Conservation (phyloP, 768 basidiomycete genomes). For the Auricularia sp. region DNA sequence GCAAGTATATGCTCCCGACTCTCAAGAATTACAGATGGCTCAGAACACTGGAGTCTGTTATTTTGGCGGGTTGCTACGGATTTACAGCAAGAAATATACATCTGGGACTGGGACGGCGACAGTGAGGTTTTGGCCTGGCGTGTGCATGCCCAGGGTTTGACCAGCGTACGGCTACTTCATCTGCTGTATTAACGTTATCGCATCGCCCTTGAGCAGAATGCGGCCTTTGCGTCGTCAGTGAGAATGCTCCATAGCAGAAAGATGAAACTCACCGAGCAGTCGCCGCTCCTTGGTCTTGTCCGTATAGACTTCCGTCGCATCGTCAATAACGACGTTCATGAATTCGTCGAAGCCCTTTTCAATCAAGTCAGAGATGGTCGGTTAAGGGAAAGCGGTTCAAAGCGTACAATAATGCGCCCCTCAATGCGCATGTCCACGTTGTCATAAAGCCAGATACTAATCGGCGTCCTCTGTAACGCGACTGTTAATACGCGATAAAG, state of each 20-base stretch:
- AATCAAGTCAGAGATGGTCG: background rate
- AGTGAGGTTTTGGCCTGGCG: too few relatives aligned
- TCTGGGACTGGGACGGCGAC: too few relatives aligned
- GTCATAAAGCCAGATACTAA: constrained; percentile 93
- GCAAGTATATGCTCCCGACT: too few relatives aligned
- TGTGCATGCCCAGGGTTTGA: too few relatives aligned
- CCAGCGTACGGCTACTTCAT: background rate
- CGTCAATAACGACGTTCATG: constrained; percentile 96
- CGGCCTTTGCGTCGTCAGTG: constrained; percentile 47
- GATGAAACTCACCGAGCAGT: constrained; percentile 57
- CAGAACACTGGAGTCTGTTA: too few relatives aligned
- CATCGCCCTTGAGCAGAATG: constrained; percentile 93
- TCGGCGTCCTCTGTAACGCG: constrained; percentile 56
- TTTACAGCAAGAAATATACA: too few relatives aligned
- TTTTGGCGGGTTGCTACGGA: too few relatives aligned
- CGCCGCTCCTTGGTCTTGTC: constrained; percentile 79
- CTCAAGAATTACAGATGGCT: too few relatives aligned
- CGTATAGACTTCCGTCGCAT: constrained; percentile 84
- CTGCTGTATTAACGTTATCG: constrained; percentile 94
- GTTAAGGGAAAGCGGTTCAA: constrained; percentile 25
- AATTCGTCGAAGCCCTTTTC: constrained; percentile 97
- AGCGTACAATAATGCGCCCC: constrained; percentile 86
- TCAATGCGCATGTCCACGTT: constrained; percentile 95
- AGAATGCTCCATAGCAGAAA: background rate
- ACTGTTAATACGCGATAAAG: constrained; percentile 4